Base-by-base conservation (phyloP, 2,329 filamentous ascomycete genomes). In the Xylaria sp. region DNA sequence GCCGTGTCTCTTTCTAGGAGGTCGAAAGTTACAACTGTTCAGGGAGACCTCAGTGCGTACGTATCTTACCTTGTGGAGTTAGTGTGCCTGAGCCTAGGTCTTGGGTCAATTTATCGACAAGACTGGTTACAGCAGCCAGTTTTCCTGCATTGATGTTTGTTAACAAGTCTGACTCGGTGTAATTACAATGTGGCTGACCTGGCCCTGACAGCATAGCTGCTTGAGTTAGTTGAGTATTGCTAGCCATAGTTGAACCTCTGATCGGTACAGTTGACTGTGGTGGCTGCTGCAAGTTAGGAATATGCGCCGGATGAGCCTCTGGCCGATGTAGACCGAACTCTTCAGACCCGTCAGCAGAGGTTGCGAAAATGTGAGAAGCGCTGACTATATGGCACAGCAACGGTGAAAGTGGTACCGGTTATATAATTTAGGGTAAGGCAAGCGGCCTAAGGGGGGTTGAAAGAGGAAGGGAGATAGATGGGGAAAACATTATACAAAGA, bases 81-180 rank as follows among this genome's bases (percentile, higher is more conserved):
- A 94, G 82, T 23, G 79, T 83, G 51, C 82, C 79, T n/a, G 84
- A 80, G 53, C 84, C 76, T 1, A 92, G 77, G 73, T 94, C 90
- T 53, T 83, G 74, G 6, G 82, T 79, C 42, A 96, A 81, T 45
- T 83, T 83, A 42, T 83, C 78, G 67, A 95, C 78, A 15, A 95
- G 78, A 56, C 82, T 80, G 15, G 83, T 87, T 42, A 94, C 90
- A 57, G 91, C 85, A 61, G 86, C 80, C 60, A 90, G 82, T 78
- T 94, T 93, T 63, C 81, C 85, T 92, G 71, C 33, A 21, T 50
- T 21, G 4, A 17, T 46, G 35, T 46, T 50, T 21, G 66, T 70
- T 17, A 69, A 56, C 33, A 63, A 50, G 17, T 47, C 46, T 25
- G 11, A 15, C 46, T 21, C 54, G 19, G 11, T n/a, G 43, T n/a